Evolutionary conservation across 768 basidiomycete species (phyloP).

Genomic region (Tulasnella calospora): DNA sequence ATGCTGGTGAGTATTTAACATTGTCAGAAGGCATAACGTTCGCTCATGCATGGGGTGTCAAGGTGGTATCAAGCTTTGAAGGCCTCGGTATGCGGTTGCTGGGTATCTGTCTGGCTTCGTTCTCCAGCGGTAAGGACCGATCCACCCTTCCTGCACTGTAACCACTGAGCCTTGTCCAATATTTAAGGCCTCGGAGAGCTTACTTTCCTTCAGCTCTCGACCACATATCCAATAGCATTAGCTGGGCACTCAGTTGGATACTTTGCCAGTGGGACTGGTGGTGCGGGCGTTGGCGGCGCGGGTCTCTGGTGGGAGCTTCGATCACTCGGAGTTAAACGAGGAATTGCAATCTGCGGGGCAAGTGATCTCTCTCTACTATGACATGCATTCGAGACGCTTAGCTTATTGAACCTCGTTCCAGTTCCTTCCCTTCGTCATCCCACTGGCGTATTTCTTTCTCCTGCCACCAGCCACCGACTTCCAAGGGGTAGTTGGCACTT

Average conservation of each 20-base stretch:
- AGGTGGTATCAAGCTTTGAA: slow-evolving; percentile 77
- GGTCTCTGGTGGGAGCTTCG: slow-evolving; percentile 93
- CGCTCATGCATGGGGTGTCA: neutral
- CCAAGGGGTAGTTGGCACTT: slow-evolving; percentile 28
- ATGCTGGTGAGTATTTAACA: slow-evolving; percentile 59
- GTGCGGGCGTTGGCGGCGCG: slow-evolving; percentile 88
- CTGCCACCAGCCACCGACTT: slow-evolving; percentile 53
- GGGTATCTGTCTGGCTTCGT: slow-evolving; percentile 77
- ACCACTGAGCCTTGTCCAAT: neutral
- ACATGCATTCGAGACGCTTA: slow-evolving; percentile 4
- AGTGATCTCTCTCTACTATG: slow-evolving; percentile 32
- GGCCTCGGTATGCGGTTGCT: slow-evolving; percentile 62
- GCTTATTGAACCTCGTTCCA: slow-evolving; percentile 2
- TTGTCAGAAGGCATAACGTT: neutral
- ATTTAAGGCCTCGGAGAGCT: slow-evolving; percentile 79
- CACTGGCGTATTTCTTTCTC: slow-evolving; percentile 68
- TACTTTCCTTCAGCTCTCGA: slow-evolving; percentile 91
- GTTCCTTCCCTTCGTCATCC: slow-evolving; percentile 79
- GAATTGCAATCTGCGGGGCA: slow-evolving; percentile 80
- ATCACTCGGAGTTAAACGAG: slow-evolving; percentile 72
- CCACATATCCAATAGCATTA: slow-evolving; percentile 63
- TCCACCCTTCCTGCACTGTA: neutral
- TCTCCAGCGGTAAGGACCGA: slow-evolving; percentile 63
- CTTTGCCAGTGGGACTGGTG: slow-evolving; percentile 91
- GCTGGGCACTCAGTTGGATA: slow-evolving; percentile 82